These are phyloP conservation scores for Capsicum baccatum DNA, from an alignment of 257 asterid genomes.

Conservation along the genomic window DNA sequence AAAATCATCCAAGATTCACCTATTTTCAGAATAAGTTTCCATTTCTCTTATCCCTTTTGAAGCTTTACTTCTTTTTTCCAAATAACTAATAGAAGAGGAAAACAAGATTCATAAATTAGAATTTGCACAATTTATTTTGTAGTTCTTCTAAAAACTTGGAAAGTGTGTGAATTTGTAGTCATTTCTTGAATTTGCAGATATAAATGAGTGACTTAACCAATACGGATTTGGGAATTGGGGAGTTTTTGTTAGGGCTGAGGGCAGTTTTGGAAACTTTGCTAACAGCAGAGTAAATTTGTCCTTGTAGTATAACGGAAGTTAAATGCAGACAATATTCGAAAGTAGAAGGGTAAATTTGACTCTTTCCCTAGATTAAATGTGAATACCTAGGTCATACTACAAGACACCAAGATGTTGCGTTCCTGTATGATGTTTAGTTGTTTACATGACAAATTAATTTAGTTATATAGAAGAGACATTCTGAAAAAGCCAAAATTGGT, in stretches of 20 bases:
- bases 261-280: not conserved
- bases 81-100: not conserved
- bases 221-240: not conserved
- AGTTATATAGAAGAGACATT: not conserved
- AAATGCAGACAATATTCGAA: not conserved
- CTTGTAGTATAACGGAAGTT: not conserved
- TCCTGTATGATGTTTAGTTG: constrained; percentile 1
- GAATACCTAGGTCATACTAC: not conserved
- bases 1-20: not conserved
- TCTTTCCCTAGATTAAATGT: not conserved
- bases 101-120: not conserved
- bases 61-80: not conserved
- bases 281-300: not conserved
- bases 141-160: not conserved
- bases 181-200: not conserved
- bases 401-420: not conserved
- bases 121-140: not conserved
- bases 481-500: constrained; percentile 4
- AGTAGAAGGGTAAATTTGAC: not conserved
- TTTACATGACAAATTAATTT: constrained; percentile 2
- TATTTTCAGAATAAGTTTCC: not conserved
- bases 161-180: not conserved
- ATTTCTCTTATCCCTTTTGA: not conserved
- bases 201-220: not conserved
- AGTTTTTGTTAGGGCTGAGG: not conserved